Evolutionary conservation across 1,284 basidiomycete genomes (phyloP).

Genomic region (Moniliella sp.): DNA sequence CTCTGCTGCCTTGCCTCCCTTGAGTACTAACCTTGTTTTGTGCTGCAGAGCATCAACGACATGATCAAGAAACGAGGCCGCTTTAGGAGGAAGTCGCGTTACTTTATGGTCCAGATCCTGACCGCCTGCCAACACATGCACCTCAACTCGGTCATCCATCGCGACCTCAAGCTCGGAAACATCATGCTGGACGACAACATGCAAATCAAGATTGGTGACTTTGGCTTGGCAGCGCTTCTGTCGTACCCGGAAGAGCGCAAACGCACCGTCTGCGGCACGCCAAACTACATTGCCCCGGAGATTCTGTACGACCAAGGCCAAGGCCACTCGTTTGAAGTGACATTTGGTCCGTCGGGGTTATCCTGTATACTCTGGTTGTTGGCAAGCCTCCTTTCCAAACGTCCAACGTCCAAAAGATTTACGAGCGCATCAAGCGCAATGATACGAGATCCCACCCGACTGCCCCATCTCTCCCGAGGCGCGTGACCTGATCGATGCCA

Average conservation of each 20-base stretch:
- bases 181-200: conserved; percentile 74
- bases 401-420: conserved; percentile 50
- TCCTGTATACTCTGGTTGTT: conserved; percentile 77
- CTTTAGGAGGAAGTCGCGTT: conserved; percentile 77
- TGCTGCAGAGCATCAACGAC: conserved; percentile 50
- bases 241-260: conserved; percentile 87
- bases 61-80: conserved; percentile 67
- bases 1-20: too few relatives aligned
- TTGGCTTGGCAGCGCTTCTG: conserved; percentile 84
- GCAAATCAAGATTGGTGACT: conserved; percentile 92
- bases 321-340: conserved; percentile 97
- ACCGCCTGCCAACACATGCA: conserved; percentile 95
- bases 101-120: conserved; percentile 77
- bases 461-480: conserved; percentile 51
- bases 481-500: conserved; percentile 57
- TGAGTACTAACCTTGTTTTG: background rate
- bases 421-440: conserved; percentile 73
- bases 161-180: conserved; percentile 59
- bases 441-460: conserved; percentile 75
- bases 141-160: conserved; percentile 53
- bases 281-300: conserved; percentile 95
- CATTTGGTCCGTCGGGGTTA: conserved; percentile 91
- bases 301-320: conserved; percentile 85
- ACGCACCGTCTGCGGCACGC: conserved; percentile 92
- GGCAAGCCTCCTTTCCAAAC: conserved; percentile 93